These are phyloP conservation scores for Carex pumila DNA, from an alignment of 176 grass and related monocot genomes.

Conservation along the genomic window DNA sequence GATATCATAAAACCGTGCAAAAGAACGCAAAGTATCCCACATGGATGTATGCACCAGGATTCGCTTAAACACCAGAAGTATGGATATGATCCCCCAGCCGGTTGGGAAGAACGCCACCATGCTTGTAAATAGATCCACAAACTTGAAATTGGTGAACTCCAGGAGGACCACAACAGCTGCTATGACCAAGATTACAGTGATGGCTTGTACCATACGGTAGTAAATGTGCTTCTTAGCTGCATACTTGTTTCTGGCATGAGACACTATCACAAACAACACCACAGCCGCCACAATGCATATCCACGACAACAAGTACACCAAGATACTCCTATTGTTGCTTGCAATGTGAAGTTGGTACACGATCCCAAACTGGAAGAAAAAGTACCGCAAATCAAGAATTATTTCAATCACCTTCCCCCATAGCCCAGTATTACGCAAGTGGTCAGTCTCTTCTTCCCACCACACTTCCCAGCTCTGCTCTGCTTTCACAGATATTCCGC, in stretches of 20 bases:
- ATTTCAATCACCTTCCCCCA: constrained; percentile 85
- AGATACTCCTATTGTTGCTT: constrained; percentile 51
- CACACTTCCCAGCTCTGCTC: constrained; percentile 91
- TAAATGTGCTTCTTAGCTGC: constrained; percentile 83
- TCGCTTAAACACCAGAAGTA: constrained; percentile 79
- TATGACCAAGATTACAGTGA: constrained; percentile 43
- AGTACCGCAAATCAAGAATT: constrained; percentile 75
- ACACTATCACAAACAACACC: constrained; percentile 60
- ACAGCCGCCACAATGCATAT: constrained; percentile 50
- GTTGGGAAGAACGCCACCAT: constrained; percentile 86
- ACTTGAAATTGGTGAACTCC: constrained; percentile 57
- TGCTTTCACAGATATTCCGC: constrained; percentile 62
- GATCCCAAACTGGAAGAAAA: constrained; percentile 95
- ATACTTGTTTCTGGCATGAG: constrained; percentile 76
- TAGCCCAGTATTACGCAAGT: constrained; percentile 81
- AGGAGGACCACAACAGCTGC: constrained; percentile 54
- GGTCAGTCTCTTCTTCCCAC: constrained; percentile 88
- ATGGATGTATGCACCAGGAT: constrained; percentile 56
- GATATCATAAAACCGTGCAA: constrained; percentile 86
- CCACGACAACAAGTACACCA: constrained; percentile 90
- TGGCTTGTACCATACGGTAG: constrained; percentile 69
- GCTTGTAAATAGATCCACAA: constrained; percentile 73
- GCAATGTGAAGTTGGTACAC: constrained; percentile 84
- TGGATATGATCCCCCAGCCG: constrained; percentile 92
- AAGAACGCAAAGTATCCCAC: constrained; percentile 66